Percentiles rank a stretch among this genome's conserved stretches.
These are phyloP conservation scores for Pythium dissotocum DNA, from an alignment of 352 stramenopile genomes.

Conservation along the genomic window DNA sequence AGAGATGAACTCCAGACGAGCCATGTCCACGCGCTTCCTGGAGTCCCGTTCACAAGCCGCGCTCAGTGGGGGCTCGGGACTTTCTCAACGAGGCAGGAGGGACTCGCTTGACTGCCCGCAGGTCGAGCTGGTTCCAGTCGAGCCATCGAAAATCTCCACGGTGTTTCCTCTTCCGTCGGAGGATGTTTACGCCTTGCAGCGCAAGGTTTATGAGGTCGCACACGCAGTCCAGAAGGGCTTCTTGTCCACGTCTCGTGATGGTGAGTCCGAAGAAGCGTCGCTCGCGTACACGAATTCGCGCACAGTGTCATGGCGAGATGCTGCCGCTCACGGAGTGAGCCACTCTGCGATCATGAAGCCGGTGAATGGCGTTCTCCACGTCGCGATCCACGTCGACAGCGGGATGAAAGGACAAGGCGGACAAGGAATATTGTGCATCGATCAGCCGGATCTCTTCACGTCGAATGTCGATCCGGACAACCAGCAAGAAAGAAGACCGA, in stretches of 20 bases:
- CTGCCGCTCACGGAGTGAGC: slow-evolving; percentile 50
- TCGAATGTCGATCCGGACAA: background rate
- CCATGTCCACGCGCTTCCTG: background rate
- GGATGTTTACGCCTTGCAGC: slow-evolving; percentile 68
- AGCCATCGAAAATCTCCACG: slow-evolving; percentile 65
- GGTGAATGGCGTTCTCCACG: slow-evolving; percentile 66
- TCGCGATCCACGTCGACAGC: slow-evolving; percentile 67
- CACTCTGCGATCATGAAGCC: slow-evolving; percentile 70
- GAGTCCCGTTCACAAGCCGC: background rate
- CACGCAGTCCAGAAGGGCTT: slow-evolving; percentile 73
- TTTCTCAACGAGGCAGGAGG: background rate
- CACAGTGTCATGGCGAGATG: slow-evolving; percentile 59
- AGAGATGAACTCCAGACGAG: background rate
- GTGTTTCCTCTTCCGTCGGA: slow-evolving; percentile 77
- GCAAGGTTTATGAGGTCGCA: slow-evolving; percentile 73
- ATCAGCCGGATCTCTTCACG: background rate
- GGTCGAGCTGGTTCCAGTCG: slow-evolving; percentile 52
- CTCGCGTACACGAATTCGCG: slow-evolving; percentile 76
- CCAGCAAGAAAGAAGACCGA: slow-evolving; percentile 11
- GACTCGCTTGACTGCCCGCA: background rate
- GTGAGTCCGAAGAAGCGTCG: slow-evolving; percentile 55
- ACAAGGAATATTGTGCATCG: slow-evolving; percentile 67
- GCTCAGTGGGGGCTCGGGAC: background rate
- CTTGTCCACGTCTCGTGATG: slow-evolving; percentile 58
- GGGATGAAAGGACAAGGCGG: slow-evolving; percentile 50